Conservation (phyloP, 139 green algal species). For the Chlamydomonas incerta region DNA sequence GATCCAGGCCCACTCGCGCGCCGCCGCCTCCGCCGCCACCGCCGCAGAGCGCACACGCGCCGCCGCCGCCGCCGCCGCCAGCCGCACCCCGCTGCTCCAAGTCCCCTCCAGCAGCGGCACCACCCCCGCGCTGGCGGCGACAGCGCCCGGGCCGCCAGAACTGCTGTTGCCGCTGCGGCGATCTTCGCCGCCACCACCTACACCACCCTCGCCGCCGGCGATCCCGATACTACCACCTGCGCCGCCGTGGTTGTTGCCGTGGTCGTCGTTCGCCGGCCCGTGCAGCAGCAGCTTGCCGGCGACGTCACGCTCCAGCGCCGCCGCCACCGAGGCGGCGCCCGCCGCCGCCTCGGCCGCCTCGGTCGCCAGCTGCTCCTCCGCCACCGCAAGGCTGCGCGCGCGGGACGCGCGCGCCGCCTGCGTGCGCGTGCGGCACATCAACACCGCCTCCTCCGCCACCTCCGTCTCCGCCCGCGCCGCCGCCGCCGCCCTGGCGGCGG, state of each 20-base stretch:
- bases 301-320: background rate
- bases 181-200: no score
- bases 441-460: background rate
- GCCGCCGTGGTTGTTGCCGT: no score
- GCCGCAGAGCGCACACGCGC: background rate
- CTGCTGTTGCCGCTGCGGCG: no score
- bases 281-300: no score
- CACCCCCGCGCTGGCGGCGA: background rate
- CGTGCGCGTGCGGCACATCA: background rate
- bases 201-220: no score
- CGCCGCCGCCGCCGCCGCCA: background rate
- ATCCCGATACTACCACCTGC: no score
- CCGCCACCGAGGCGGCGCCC: background rate
- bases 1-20: conserved; percentile 10
- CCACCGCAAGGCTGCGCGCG: background rate
- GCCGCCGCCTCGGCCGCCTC: background rate
- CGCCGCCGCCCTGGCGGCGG: background rate
- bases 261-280: no score
- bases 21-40: conserved; percentile 5
- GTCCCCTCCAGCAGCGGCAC: background rate
- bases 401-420: background rate
- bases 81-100: no score
- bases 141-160: no score
- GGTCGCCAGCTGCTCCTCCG: background rate
- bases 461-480: background rate